These are phyloP conservation scores for Zea luxurians DNA, from an alignment of 176 grass and related monocot species.

Conservation along the genomic window DNA sequence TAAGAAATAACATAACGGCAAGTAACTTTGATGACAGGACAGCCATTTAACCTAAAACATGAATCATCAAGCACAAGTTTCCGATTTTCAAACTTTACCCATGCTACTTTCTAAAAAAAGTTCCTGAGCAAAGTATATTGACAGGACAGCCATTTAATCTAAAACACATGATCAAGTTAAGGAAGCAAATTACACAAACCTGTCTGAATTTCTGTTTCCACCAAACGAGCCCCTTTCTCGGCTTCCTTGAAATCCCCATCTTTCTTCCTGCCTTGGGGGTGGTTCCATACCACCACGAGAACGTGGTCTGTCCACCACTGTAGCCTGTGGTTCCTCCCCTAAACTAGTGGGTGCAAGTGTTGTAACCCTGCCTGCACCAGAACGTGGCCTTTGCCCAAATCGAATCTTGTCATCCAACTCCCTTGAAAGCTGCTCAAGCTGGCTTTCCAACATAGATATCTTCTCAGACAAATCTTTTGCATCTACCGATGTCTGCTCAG, in stretches of 20 bases:
- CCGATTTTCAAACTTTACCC: conserved; percentile 2
- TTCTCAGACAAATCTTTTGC: conserved; percentile 45
- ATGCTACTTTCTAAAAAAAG: neutral
- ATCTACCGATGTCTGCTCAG: conserved; percentile 33
- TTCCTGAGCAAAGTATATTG: neutral
- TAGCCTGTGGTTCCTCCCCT: conserved; percentile 47
- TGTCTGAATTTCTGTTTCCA: conserved; percentile 54
- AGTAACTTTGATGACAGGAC: neutral
- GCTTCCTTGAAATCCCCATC: conserved; percentile 74
- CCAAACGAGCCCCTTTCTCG: conserved; percentile 67
- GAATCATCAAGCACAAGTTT: conserved; percentile 6
- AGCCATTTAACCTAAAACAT: conserved; percentile 5
- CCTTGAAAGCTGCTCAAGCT: conserved; percentile 53
- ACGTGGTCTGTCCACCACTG: conserved; percentile 57
- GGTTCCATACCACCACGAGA: conserved; percentile 65
- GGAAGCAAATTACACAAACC: conserved; percentile 50
- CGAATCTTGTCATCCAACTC: conserved; percentile 65
- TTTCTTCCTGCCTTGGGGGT: conserved; percentile 58
- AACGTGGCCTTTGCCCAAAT: conserved; percentile 66
- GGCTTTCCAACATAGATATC: conserved; percentile 55
- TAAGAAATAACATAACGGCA: neutral
- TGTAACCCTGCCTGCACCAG: conserved; percentile 54
- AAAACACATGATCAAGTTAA: conserved; percentile 17
- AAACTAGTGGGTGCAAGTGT: conserved; percentile 27
- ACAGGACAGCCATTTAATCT: neutral